These are phyloP conservation scores for Epichloe amarillans DNA, from an alignment of 2,329 filamentous ascomycete species.

Conservation along the genomic window DNA sequence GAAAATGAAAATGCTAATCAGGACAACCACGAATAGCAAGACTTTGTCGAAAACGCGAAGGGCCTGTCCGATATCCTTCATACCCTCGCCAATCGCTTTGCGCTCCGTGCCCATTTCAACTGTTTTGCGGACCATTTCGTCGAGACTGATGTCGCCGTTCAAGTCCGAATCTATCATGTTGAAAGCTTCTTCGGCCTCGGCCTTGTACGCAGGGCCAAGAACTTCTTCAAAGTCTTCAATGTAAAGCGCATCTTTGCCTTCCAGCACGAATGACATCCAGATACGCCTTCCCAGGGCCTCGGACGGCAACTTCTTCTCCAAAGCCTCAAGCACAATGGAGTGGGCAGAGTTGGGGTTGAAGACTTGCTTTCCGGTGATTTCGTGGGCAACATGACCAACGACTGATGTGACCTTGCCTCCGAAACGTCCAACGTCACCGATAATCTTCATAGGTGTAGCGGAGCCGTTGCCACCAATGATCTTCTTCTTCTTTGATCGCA, in stretches of 20 bases:
- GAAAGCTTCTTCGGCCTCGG: constrained; percentile 80
- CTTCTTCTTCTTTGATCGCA: constrained; percentile 40
- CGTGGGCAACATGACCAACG: constrained; percentile 85
- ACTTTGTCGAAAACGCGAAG: constrained; percentile 83
- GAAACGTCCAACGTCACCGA: constrained; percentile 64
- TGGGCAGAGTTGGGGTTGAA: constrained; percentile 88
- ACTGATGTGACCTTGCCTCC: constrained; percentile 89
- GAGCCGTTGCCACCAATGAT: constrained; percentile 36
- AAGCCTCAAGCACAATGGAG: constrained; percentile 75
- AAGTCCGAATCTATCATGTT: constrained; percentile 66
- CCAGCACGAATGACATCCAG: constrained; percentile 96
- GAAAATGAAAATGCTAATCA: constrained; percentile 76
- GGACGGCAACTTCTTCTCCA: constrained; percentile 71
- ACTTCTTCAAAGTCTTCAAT: constrained; percentile 79
- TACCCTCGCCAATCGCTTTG: constrained; percentile 79
- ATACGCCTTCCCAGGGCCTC: constrained; percentile 89
- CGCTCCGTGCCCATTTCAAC: constrained; percentile 73
- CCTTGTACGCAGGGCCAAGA: constrained; percentile 58
- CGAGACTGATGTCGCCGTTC: constrained; percentile 88
- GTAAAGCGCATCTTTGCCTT: constrained; percentile 69
- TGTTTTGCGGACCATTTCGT: constrained; percentile 86
- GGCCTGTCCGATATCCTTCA: constrained; percentile 95
- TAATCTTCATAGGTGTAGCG: constrained; percentile 64
- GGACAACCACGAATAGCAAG: constrained; percentile 64
- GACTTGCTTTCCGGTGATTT: constrained; percentile 89